phyloP scores from a whole-genome alignment of 495 filamentous ascomycete genomes.

The Hyaloscypha finlandica region DNA sequence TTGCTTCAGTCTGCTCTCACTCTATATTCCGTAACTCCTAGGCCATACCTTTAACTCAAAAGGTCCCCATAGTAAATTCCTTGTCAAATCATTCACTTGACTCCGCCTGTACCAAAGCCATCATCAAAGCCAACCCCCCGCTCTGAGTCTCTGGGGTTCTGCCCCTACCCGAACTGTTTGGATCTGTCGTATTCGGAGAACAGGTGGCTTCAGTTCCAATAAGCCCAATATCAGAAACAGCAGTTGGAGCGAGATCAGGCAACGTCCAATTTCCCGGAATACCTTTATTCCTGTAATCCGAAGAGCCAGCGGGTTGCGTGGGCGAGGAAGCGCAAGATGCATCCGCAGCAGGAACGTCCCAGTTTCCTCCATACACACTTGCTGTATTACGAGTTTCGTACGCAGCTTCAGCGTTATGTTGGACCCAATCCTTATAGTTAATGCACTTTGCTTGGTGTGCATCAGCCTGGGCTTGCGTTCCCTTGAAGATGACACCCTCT shows the following conservation, averaged over 20 bases:
- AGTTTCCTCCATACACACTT: constrained; percentile 85
- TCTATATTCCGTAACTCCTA: no score
- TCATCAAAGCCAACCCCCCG: constrained; percentile 74
- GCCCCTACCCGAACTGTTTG: constrained; percentile 78
- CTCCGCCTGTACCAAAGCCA: constrained; percentile 65
- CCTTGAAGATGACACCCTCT: constrained; percentile 26
- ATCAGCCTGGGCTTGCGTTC: constrained; percentile 14
- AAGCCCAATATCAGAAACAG: background rate
- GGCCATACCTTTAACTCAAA: no score
- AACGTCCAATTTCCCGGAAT: constrained; percentile 34
- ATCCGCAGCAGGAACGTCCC: constrained; percentile 54
- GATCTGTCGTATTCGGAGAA: constrained; percentile 45
- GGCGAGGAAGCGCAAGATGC: background rate
- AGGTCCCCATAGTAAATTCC: background rate
- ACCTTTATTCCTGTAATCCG: constrained; percentile 70
- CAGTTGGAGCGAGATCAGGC: background rate
- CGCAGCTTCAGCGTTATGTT: constrained; percentile 74
- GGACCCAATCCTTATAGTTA: constrained; percentile 69
- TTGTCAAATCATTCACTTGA: background rate
- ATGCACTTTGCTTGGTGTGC: constrained; percentile 47
- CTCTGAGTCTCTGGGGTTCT: constrained; percentile 89
- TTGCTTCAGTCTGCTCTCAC: no score
- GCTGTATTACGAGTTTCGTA: constrained; percentile 63
- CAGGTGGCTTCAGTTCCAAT: background rate
- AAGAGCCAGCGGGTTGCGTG: constrained; percentile 36